Evolutionary conservation across 257 asterid genomes (phyloP), one percentile per base, ranked within the genome.

Genomic region (Ehretia macrophylla): DNA sequence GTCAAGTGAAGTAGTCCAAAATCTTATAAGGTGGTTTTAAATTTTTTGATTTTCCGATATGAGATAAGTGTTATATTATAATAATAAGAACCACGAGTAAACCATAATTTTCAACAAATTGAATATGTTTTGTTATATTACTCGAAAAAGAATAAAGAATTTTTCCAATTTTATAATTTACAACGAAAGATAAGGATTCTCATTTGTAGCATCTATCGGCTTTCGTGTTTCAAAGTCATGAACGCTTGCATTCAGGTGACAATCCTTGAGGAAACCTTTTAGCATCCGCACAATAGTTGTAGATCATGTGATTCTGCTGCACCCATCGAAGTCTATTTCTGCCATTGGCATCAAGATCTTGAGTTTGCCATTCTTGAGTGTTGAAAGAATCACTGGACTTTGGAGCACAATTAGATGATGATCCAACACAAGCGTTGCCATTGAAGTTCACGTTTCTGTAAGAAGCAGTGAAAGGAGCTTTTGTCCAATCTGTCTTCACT

Each of bases 321-420:
- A 84, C 74, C 88, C 84, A 84, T 39, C 80, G 54, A 3, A 84
- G 10, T 21, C 82, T 69, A 62, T 70, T 84, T 38, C 82, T 60
- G 0, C 71, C 86, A 10, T 32, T 55, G 0, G 67, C 58, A 21
- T 81, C 81, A 17, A 84, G 72, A 19, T 57, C 77, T 11, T 67
- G 78, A 19, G 59, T 70, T 44, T 60, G 56, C 85, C 82, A 79
- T 5, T 68, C 55, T 35, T 49, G 51, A 16, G 47, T 57, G 23
- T 42, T 62, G 3, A 61, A 14, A 39, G 74, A 63, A 37, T 59
- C 58, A 17, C 66, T 46, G 0, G 75, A 51, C 3, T 63, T 32
- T 0, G 73, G 21, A 8, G 80, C 60, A 8, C 79, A 66, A 1
- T n/a, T n/a, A n/a, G n/a, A n/a, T n/a, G 60, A 62, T 14, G 45